These are phyloP conservation scores for Rossbeevera mucosa DNA, from an alignment of 768 basidiomycete genomes.

Conservation along the genomic window DNA sequence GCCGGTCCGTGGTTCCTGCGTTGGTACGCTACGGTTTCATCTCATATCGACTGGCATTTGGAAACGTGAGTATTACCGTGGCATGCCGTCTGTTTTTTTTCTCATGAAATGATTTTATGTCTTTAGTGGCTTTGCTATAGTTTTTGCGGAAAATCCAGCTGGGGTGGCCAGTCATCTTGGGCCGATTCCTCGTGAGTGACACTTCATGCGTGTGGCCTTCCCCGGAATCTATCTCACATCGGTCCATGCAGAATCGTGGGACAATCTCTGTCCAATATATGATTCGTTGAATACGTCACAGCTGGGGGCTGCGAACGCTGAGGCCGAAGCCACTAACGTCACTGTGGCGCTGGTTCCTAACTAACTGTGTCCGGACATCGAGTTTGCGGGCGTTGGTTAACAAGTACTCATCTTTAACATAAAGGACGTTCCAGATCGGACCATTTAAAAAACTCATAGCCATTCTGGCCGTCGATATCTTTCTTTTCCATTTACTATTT, in stretches of 20 bases:
- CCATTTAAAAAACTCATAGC: background rate
- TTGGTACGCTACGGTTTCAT: background rate
- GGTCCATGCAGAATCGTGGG: constrained; percentile 20
- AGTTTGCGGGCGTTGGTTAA: background rate
- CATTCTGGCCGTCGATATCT: background rate
- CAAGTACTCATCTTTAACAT: background rate
- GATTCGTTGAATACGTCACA: constrained; percentile 17
- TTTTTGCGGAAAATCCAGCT: constrained; percentile 23
- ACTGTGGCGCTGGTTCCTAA: constrained; percentile 13
- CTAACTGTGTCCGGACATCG: background rate
- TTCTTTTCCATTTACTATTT: background rate
- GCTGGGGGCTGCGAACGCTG: constrained; percentile 17
- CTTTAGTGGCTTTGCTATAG: constrained; percentile 24
- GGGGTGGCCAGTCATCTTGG: constrained; percentile 15
- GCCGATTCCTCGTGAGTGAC: constrained; percentile 13
- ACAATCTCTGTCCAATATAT: constrained; percentile 22
- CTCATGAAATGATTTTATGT: background rate
- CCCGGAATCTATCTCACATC: background rate
- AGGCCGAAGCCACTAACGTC: constrained; percentile 19
- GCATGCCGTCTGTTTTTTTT: background rate
- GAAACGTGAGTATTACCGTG: constrained; percentile 13
- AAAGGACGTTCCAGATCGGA: background rate
- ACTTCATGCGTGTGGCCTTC: background rate
- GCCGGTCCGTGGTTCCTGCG: constrained; percentile 51
- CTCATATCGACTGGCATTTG: constrained; percentile 30